Percentiles rank a stretch among this genome's conserved stretches.
phyloP scores from a whole-genome alignment of 805 yeast genomes.

The Gaillardinia entomophila region DNA sequence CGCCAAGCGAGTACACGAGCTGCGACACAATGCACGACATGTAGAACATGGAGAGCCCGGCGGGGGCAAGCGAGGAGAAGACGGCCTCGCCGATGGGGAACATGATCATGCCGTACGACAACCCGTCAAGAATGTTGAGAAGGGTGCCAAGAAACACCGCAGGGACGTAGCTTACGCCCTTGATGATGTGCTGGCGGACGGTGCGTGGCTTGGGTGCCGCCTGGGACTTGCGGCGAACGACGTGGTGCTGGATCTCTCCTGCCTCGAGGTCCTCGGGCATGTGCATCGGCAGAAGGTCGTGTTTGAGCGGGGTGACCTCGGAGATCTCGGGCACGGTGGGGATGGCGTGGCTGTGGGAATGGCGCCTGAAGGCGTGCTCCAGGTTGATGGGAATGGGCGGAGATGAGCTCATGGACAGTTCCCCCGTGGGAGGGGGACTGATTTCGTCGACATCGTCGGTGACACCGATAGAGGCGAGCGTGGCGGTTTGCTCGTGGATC shows the following conservation, averaged over 20 bases:
- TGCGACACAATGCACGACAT: constrained; percentile 88
- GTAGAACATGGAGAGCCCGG: constrained; percentile 92
- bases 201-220: constrained; percentile 3
- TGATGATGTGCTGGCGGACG: constrained; percentile 11
- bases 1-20: constrained; percentile 82
- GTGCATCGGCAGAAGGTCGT: no score
- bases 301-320: not conserved
- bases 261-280: constrained; percentile 2
- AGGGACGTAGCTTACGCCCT: constrained; percentile 54
- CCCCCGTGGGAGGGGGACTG: constrained; percentile 11
- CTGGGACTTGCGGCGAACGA: not conserved
- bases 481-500: constrained; percentile 54
- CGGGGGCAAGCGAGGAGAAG: constrained; percentile 75
- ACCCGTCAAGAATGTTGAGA: constrained; percentile 84
- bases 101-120: constrained; percentile 96
- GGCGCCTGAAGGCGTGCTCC: constrained; percentile 1
- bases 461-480: constrained; percentile 52
- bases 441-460: constrained; percentile 20
- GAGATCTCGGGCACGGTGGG: not conserved
- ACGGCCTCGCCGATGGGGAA: constrained; percentile 83
- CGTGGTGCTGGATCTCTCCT: not conserved
- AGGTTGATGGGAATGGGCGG: constrained; percentile 17
- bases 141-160: constrained; percentile 82
- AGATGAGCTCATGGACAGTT: constrained; percentile 9
- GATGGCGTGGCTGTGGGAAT: no score